These are phyloP conservation scores for Aristolochia contorta DNA, from an alignment of 164 flowering plant genomes.

Conservation along the genomic window DNA sequence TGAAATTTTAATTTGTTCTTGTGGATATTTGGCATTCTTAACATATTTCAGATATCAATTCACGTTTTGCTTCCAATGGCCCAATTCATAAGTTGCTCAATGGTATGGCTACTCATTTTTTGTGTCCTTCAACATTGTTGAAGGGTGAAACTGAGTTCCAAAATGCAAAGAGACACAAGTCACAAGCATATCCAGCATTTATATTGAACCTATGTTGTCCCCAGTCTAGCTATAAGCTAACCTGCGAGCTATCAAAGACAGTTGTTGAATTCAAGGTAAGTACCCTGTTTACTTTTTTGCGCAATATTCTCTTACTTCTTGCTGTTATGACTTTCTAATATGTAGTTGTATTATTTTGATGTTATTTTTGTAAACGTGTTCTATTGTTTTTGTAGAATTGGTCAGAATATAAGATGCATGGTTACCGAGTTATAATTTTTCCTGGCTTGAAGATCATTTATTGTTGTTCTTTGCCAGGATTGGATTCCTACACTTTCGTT, in stretches of 20 bases:
- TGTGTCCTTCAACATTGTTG: constrained; percentile 19
- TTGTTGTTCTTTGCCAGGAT: constrained; percentile 37
- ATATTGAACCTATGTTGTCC: constrained; percentile 64
- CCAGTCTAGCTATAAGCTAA: constrained; percentile 53
- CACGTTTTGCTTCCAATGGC: constrained; percentile 61
- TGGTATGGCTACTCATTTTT: constrained; percentile 38
- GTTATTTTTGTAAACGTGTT: neutral
- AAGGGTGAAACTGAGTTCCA: constrained; percentile 17
- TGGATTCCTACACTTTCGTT: constrained; percentile 62
- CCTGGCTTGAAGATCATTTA: neutral
- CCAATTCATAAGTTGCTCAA: constrained; percentile 73
- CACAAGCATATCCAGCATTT: constrained; percentile 44
- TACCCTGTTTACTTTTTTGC: neutral
- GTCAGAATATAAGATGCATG: too few relatives aligned
- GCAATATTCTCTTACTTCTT: neutral
- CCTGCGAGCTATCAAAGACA: constrained; percentile 70
- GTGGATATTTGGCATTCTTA: neutral
- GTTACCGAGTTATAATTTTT: too few relatives aligned
- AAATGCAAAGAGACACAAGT: constrained; percentile 38
- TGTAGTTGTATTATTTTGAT: neutral
- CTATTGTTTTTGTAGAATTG: neutral
- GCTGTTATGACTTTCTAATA: neutral
- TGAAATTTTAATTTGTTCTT: constrained; percentile 26
- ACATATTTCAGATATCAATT: constrained; percentile 59
- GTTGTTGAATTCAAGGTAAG: constrained; percentile 79